A percentile compares a stretch with the other conserved stretches of the same genome.
Evolutionary conservation across 2,329 filamentous ascomycete species (phyloP).

Genomic region (Aspergillus pseudoglaucus): DNA sequence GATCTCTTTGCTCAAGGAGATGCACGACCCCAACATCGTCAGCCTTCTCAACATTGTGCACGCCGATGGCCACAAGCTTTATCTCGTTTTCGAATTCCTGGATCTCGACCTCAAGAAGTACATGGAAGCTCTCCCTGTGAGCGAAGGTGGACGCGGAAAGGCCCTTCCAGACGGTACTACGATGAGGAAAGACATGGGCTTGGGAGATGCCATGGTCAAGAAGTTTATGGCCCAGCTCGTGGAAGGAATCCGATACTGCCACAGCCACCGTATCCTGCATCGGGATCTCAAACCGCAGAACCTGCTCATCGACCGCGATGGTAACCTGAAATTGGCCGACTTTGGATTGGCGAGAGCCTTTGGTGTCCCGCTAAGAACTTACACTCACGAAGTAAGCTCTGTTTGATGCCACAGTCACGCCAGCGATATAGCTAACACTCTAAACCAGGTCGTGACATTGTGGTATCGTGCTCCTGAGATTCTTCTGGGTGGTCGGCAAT

Average conservation of each 20-base stretch:
- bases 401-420: neutral
- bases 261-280: constrained; percentile 79
- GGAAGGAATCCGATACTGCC: constrained; percentile 79
- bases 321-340: constrained; percentile 84
- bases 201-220: constrained; percentile 77
- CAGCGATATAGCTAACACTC: constrained; percentile 1
- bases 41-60: constrained; percentile 86
- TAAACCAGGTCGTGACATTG: constrained; percentile 69
- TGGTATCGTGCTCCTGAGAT: constrained; percentile 93
- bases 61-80: constrained; percentile 89
- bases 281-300: constrained; percentile 90
- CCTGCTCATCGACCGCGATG: constrained; percentile 75
- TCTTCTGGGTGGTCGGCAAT: constrained; percentile 80
- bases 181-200: constrained; percentile 58
- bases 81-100: constrained; percentile 87
- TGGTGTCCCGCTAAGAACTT: constrained; percentile 82
- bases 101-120: constrained; percentile 92
- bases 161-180: constrained; percentile 71
- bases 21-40: constrained; percentile 87
- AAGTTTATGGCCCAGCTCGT: constrained; percentile 89
- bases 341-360: constrained; percentile 86
- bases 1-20: constrained; percentile 89
- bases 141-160: constrained; percentile 78
- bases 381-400: constrained; percentile 69
- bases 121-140: constrained; percentile 83